Percentiles rank a stretch among this genome's conserved stretches.
These are phyloP conservation scores for Tuber brumale DNA, from an alignment of 495 filamentous ascomycete species.

Conservation along the genomic window DNA sequence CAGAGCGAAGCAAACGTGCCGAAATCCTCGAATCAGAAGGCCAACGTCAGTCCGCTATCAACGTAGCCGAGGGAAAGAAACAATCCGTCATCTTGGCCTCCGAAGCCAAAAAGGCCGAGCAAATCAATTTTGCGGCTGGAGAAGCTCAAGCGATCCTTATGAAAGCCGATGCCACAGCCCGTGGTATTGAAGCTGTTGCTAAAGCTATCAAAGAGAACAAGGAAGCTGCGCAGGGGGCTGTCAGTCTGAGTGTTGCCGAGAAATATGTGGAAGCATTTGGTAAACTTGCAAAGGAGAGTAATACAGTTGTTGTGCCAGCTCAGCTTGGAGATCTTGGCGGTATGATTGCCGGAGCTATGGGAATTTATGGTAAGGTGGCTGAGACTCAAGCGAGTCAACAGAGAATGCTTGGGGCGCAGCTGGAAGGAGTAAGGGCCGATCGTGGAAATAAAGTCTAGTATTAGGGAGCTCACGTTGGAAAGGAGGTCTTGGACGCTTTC, in stretches of 20 bases:
- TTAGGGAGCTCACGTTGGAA: neutral
- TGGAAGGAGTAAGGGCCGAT: neutral
- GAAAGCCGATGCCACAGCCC: slow-evolving; percentile 77
- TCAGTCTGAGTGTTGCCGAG: slow-evolving; percentile 85
- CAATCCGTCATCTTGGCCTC: slow-evolving; percentile 92
- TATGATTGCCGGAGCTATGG: slow-evolving; percentile 95
- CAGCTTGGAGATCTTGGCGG: slow-evolving; percentile 95
- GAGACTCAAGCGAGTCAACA: slow-evolving; percentile 62
- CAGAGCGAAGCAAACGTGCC: slow-evolving; percentile 90
- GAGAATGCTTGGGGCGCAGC: slow-evolving; percentile 6
- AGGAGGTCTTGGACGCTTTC: neutral
- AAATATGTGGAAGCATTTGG: slow-evolving; percentile 96
- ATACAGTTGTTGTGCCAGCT: slow-evolving; percentile 86
- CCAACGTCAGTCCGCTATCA: slow-evolving; percentile 92
- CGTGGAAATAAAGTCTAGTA: neutral
- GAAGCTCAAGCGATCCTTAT: slow-evolving; percentile 89
- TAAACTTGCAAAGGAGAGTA: slow-evolving; percentile 85
- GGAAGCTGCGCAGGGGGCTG: slow-evolving; percentile 67
- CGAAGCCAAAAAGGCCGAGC: slow-evolving; percentile 80
- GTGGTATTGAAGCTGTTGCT: slow-evolving; percentile 80
- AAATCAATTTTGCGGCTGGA: slow-evolving; percentile 84
- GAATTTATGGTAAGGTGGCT: slow-evolving; percentile 89
- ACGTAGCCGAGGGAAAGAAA: slow-evolving; percentile 94
- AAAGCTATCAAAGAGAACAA: slow-evolving; percentile 61
- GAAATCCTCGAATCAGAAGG: slow-evolving; percentile 96